Base-by-base conservation (phyloP, 1,139 yeast species). In the Hansenula lynferdii region DNA sequence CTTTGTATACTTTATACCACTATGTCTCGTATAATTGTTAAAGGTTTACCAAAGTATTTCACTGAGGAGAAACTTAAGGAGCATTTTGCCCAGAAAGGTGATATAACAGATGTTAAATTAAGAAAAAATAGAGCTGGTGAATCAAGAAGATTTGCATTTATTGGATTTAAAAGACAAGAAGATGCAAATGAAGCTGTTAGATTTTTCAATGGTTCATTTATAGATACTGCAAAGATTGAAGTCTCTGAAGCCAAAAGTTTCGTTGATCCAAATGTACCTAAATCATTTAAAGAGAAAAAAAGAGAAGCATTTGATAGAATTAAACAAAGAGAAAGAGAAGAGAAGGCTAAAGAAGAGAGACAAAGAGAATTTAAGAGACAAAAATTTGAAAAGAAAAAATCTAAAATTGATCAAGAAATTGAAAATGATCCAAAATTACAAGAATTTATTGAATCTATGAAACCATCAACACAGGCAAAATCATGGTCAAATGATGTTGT, bases 11-110 rank as follows among this genome's bases (percentile, higher is more conserved):
- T 8, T 15, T 10, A 12, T n/a, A 12, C 5, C 10, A 24, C 8
- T 12, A 83, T 83, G 96, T 90, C 98, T 29, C 84, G 99, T 63
- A 73, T 94, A 42, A 92, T 92, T 52, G 96, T 94, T n/a, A 94
- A 87, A 61, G 95, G 95, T 33, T 70, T 92, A 42, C 98, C 99
- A 19, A 68, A 71, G 47, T 85, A 85, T 57, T 74, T 80, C 44
- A 78, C 82, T 1, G 97, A 92, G 57, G 89, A 77, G 3, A 79
- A 84, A 49, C 66, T 92, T 43, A 70, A 72, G 45, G 75, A 73
- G 21, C 92, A 83, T 57, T 92, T 92, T 57, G 60, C 71, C 27
- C 69, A 75, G 47, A 69, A 79, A 49, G 59, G 61, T 18, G 66
- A 70, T 44, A 86, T 89, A 22, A 86, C 97, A 1, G 98, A 92